These are phyloP conservation scores for Cercospora sp. DNA, from an alignment of 2,329 filamentous ascomycete species.

Conservation along the genomic window DNA sequence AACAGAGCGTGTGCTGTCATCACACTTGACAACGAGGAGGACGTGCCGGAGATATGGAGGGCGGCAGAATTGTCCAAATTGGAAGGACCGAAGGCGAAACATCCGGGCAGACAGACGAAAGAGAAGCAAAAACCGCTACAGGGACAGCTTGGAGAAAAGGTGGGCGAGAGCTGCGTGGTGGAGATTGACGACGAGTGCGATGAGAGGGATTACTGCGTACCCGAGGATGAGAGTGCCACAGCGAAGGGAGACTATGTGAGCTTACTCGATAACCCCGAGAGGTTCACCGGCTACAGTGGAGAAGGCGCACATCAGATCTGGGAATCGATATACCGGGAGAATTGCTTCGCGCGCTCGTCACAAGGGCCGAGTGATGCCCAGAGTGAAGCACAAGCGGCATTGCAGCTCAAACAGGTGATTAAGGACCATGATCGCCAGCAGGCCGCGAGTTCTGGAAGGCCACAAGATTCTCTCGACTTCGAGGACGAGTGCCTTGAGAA, in stretches of 20 bases:
- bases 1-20: conserved; percentile 96
- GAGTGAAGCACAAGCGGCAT: conserved; percentile 55
- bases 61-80: conserved; percentile 89
- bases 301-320: conserved; percentile 85
- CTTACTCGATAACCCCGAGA: conserved; percentile 86
- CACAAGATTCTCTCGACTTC: conserved; percentile 66
- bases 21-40: conserved; percentile 91
- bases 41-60: conserved; percentile 88
- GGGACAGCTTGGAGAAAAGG: conserved; percentile 77
- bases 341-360: conserved; percentile 70
- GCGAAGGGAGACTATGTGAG: conserved; percentile 96
- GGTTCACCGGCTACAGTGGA: conserved; percentile 91
- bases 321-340: conserved; percentile 95
- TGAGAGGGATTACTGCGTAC: conserved; percentile 93
- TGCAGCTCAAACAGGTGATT: conserved; percentile 62
- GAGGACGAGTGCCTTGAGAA: conserved; percentile 97
- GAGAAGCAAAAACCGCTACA: conserved; percentile 73
- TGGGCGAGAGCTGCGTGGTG: conserved; percentile 93
- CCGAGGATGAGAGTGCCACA: conserved; percentile 83
- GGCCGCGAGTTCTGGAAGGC: conserved; percentile 55
- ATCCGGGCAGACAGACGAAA: conserved; percentile 74
- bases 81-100: conserved; percentile 84
- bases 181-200: conserved; percentile 98
- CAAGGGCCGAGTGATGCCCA: conserved; percentile 31
- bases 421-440: conserved; percentile 39